Evolutionary conservation across 148 eudicot species (phyloP).

Genomic region (Suaeda aralocaspica): DNA sequence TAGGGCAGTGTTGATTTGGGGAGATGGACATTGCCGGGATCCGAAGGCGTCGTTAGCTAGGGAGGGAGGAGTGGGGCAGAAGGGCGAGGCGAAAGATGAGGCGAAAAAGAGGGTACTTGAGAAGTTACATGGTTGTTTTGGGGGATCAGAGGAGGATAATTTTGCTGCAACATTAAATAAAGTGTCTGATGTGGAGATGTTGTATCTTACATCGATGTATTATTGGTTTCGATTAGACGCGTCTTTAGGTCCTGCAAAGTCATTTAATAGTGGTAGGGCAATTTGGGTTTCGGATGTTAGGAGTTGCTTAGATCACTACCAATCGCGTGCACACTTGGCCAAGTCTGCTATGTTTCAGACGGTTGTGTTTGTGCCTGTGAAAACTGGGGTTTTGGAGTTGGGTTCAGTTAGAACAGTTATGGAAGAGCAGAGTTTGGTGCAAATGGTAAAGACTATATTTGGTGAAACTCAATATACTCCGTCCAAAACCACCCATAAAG

Average conservation of each 20-base stretch:
- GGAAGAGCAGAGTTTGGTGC: conserved; percentile 62
- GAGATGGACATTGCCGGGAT: conserved; percentile 77
- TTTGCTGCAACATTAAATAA: conserved; percentile 47
- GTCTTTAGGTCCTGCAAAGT: conserved; percentile 70
- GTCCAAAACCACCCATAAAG: conserved; percentile 47
- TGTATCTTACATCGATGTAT: conserved; percentile 79
- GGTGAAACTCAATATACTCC: conserved; percentile 47
- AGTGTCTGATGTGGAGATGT: conserved; percentile 80
- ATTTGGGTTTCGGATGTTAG: conserved; percentile 68
- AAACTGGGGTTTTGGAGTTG: conserved; percentile 78
- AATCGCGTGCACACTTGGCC: conserved; percentile 66
- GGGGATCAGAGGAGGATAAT: conserved; percentile 59
- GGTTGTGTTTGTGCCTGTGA: conserved; percentile 69
- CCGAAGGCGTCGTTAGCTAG: conserved; percentile 28
- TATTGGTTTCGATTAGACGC: conserved; percentile 70
- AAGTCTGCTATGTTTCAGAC: conserved; percentile 55
- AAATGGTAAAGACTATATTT: conserved; percentile 49
- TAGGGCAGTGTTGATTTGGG: conserved; percentile 89
- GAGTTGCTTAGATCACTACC: conserved; percentile 64
- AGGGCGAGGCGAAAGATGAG: conserved; percentile 30
- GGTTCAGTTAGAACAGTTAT: conserved; percentile 60
- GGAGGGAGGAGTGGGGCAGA: conserved; percentile 24
- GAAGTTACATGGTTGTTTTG: conserved; percentile 63
- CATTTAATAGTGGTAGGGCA: conserved; percentile 61
- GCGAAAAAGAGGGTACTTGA: conserved; percentile 60